These are phyloP conservation scores for Nakazawaea ishiwadae DNA, from an alignment of 805 yeast species.

Conservation along the genomic window DNA sequence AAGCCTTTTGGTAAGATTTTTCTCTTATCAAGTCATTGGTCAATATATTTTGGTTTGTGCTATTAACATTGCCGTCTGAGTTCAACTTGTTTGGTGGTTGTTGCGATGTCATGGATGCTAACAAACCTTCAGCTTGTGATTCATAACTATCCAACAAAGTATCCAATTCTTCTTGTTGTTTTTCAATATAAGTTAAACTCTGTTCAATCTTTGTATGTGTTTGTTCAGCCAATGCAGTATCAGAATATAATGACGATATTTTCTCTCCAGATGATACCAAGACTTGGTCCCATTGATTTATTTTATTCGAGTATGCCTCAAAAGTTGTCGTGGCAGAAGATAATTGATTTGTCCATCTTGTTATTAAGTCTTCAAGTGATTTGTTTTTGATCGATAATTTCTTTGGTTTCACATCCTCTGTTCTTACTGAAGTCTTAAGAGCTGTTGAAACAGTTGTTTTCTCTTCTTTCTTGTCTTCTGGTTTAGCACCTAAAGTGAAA, in stretches of 20 bases:
- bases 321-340: conserved; percentile 70
- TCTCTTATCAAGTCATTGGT: conserved; percentile 83
- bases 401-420: conserved; percentile 57
- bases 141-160: conserved; percentile 79
- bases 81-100: conserved; percentile 13
- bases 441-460: conserved; percentile 12
- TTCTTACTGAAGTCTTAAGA: conserved; percentile 22
- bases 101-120: conserved; percentile 28
- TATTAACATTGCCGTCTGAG: conserved; percentile 1
- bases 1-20: conserved; percentile 85
- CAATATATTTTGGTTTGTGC: conserved; percentile 25
- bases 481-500: conserved; percentile 15
- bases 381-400: conserved; percentile 82
- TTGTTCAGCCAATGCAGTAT: conserved; percentile 78
- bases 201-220: conserved; percentile 85
- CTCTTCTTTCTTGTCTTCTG: conserved; percentile 13
- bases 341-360: conserved; percentile 89
- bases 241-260: conserved; percentile 70
- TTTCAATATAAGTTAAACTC: conserved; percentile 76
- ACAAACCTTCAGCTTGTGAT: conserved; percentile 53
- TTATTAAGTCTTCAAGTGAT: conserved; percentile 86
- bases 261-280: conserved; percentile 83
- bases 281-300: conserved; percentile 81
- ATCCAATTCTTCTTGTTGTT: conserved; percentile 91
- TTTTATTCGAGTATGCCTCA: conserved; percentile 65